Percentiles rank a stretch among this genome's conserved stretches.
These are phyloP conservation scores for Microbotryum intermedium DNA, from an alignment of 1,284 basidiomycete genomes.

Conservation along the genomic window DNA sequence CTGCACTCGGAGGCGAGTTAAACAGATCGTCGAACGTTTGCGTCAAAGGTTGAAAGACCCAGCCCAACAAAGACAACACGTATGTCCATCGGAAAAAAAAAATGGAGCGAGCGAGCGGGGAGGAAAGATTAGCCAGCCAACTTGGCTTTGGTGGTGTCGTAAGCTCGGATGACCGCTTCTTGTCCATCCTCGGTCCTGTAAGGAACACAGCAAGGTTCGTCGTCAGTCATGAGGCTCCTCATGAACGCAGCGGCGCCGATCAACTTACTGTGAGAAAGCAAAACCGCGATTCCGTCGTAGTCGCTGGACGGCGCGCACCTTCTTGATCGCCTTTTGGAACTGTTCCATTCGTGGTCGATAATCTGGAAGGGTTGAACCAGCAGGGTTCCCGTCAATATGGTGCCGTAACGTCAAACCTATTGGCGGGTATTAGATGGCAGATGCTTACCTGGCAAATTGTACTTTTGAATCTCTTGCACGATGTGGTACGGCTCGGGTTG, in stretches of 20 bases:
- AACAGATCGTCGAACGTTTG: too few species aligned
- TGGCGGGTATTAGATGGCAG: too few species aligned
- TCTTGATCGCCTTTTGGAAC: constrained; percentile 75
- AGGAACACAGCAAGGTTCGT: not conserved
- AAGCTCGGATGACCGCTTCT: constrained; percentile 36
- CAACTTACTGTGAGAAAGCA: constrained; percentile 71
- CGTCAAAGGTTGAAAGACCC: not conserved
- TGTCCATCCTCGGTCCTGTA: constrained; percentile 35
- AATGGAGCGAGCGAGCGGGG: not conserved
- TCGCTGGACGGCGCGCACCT: constrained; percentile 87
- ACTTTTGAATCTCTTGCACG: constrained; percentile 65
- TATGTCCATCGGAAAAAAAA: not conserved
- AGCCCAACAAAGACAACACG: not conserved
- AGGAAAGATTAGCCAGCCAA: not conserved
- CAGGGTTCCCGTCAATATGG: not conserved
- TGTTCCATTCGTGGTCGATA: constrained; percentile 96
- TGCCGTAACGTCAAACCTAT: not conserved
- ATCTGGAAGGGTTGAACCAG: constrained; percentile 72
- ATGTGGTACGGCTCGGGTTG: constrained; percentile 87
- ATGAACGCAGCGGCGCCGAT: not conserved
- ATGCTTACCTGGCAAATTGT: constrained; percentile 19
- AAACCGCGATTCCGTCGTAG: constrained; percentile 90
- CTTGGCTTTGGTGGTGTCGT: constrained; percentile 31
- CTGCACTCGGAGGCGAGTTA: not conserved
- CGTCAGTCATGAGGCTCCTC: too few species aligned